These are phyloP conservation scores for Allantophomopsis lycopodina DNA, from an alignment of 2,329 filamentous ascomycete species.

Conservation along the genomic window DNA sequence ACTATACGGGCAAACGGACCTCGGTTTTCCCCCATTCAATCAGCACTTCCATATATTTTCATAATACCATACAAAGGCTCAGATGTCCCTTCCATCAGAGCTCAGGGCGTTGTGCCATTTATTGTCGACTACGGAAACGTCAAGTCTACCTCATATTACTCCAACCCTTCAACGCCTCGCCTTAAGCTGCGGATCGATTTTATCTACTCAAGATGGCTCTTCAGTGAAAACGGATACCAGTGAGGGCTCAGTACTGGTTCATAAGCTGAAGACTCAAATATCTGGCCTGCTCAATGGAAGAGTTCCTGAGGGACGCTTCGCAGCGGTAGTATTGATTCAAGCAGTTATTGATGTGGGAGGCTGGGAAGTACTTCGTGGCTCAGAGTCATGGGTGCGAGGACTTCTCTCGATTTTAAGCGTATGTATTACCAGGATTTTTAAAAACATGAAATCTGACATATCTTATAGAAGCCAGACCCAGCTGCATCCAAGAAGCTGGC, in stretches of 20 bases:
- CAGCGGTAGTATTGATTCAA: slow-evolving; percentile 68
- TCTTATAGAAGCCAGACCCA: slow-evolving; percentile 61
- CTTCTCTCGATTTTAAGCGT: slow-evolving; percentile 63
- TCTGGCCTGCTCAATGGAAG: slow-evolving; percentile 68
- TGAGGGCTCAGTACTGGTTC: slow-evolving; percentile 56
- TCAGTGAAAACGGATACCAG: slow-evolving; percentile 45
- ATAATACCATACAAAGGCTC: background rate
- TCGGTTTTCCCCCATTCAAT: too few relatives aligned
- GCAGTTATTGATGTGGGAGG: slow-evolving; percentile 70
- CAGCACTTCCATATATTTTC: too few relatives aligned
- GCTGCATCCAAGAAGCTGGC: slow-evolving; percentile 61
- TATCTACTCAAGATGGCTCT: slow-evolving; percentile 55
- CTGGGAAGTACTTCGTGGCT: slow-evolving; percentile 65
- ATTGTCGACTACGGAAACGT: slow-evolving; percentile 56
- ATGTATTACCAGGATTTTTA: slow-evolving; percentile 4
- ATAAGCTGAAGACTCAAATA: slow-evolving; percentile 70
- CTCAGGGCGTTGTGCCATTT: slow-evolving; percentile 53
- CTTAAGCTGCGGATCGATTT: slow-evolving; percentile 38
- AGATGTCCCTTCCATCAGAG: slow-evolving; percentile 32
- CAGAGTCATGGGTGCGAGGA: slow-evolving; percentile 64
- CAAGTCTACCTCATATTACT: slow-evolving; percentile 60
- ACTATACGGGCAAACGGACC: too few relatives aligned
- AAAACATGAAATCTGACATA: slow-evolving; percentile 7
- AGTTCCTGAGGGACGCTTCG: slow-evolving; percentile 60
- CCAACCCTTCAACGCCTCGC: slow-evolving; percentile 53